Conservation (phyloP, 495 filamentous ascomycete species). For the Glarea lozoyensis region DNA sequence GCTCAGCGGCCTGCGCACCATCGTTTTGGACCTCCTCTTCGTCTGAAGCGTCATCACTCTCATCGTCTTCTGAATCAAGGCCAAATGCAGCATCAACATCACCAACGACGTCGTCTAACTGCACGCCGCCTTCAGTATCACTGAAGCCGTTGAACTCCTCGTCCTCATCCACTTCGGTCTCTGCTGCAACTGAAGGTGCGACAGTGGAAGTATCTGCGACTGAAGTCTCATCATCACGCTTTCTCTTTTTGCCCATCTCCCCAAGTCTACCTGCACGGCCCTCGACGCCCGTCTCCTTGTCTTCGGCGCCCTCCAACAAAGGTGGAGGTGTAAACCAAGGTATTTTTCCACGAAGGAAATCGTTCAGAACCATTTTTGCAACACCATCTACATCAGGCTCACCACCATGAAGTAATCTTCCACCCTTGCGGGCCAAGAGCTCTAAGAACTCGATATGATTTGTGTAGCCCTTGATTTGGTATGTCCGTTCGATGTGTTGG, state of each 20-base stretch:
- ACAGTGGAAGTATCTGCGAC: slow-evolving; percentile 18
- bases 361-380: slow-evolving; percentile 91
- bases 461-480: slow-evolving; percentile 69
- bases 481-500: slow-evolving; percentile 87
- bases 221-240: slow-evolving; percentile 39
- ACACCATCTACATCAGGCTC: slow-evolving; percentile 90
- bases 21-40: slow-evolving; percentile 15
- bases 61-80: slow-evolving; percentile 41
- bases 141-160: slow-evolving; percentile 46
- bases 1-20: slow-evolving; percentile 15
- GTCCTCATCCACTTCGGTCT: slow-evolving; percentile 8
- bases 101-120: slow-evolving; percentile 28
- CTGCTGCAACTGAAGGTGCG: background rate
- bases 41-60: slow-evolving; percentile 28
- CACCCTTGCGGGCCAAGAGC: slow-evolving; percentile 76
- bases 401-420: slow-evolving; percentile 76
- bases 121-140: slow-evolving; percentile 36
- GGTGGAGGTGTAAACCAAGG: slow-evolving; percentile 92
- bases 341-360: slow-evolving; percentile 89
- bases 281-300: slow-evolving; percentile 39
- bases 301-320: slow-evolving; percentile 39
- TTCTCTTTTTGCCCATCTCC: slow-evolving; percentile 51
- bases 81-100: slow-evolving; percentile 33
- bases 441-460: slow-evolving; percentile 78
- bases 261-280: slow-evolving; percentile 45